A percentile compares a stretch with the other conserved stretches of the same genome.
Conservation (phyloP, 148 eudicot genomes). For the Rhododendron molle region DNA sequence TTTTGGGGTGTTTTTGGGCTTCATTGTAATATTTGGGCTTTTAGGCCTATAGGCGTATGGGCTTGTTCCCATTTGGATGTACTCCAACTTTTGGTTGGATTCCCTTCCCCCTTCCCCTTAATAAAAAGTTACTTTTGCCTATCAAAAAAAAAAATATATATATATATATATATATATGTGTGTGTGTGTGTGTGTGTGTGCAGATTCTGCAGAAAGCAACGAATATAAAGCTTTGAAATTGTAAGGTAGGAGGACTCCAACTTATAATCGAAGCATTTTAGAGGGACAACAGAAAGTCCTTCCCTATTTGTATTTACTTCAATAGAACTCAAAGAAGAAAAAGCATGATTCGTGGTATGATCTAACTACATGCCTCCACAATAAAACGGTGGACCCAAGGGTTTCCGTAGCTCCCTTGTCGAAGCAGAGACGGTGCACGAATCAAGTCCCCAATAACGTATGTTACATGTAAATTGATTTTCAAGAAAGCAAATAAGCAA, state of each 20-base stretch:
- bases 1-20: too few species aligned
- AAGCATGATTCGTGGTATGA: background rate
- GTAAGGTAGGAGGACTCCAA: background rate
- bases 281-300: background rate
- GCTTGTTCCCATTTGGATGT: too few species aligned
- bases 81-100: too few species aligned
- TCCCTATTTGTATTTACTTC: background rate
- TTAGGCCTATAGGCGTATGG: too few species aligned
- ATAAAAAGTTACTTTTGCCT: too few species aligned
- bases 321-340: background rate
- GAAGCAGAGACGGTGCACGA: background rate
- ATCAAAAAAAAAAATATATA: too few species aligned
- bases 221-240: background rate
- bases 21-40: too few species aligned
- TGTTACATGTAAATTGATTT: too few species aligned
- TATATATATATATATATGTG: too few species aligned
- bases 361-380: background rate
- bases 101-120: too few species aligned
- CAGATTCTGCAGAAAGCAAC: background rate
- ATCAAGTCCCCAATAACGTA: too few species aligned
- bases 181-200: too few species aligned
- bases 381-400: background rate
- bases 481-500: background rate
- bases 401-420: background rate
- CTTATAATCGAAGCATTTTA: background rate